phyloP scores from a whole-genome alignment of 2,329 filamentous ascomycete species.

The Phaeophleospora eucalypticola region DNA sequence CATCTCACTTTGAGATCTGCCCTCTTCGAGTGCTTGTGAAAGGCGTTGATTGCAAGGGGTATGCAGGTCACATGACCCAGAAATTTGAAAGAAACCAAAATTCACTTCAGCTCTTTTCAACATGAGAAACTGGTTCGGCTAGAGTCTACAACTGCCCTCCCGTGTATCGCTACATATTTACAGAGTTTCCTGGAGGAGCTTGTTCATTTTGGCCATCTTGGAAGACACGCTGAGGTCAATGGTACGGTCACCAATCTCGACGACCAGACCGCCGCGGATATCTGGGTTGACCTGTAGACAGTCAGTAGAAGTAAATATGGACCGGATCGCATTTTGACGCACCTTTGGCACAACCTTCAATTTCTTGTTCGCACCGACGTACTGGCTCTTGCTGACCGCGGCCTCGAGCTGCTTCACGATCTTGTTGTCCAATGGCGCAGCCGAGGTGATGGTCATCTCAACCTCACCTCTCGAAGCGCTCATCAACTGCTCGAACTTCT shows the following conservation, averaged over 20 bases:
- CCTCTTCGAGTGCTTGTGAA: no score
- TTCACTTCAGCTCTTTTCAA: not conserved
- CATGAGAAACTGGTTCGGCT: slow-evolving; percentile 2
- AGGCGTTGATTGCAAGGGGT: no score
- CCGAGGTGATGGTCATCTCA: slow-evolving; percentile 86
- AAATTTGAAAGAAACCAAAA: not conserved
- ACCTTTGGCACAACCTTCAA: slow-evolving; percentile 91
- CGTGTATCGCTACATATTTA: slow-evolving; percentile 56
- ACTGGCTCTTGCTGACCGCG: slow-evolving; percentile 83
- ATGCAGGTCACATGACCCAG: not conserved
- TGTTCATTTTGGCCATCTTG: slow-evolving; percentile 98
- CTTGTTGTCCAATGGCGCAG: slow-evolving; percentile 82
- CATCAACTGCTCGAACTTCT: slow-evolving; percentile 86
- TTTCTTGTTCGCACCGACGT: slow-evolving; percentile 89
- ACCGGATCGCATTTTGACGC: slow-evolving; percentile 34
- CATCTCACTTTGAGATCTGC: no score
- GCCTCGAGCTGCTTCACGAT: slow-evolving; percentile 80
- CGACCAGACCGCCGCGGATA: slow-evolving; percentile 86
- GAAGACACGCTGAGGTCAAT: slow-evolving; percentile 94
- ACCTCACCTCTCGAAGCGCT: slow-evolving; percentile 87
- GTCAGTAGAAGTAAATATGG: not conserved
- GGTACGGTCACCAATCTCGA: slow-evolving; percentile 95
- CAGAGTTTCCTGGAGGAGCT: slow-evolving; percentile 92
- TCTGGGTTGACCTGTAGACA: slow-evolving; percentile 78
- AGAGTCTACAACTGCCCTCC: slow-evolving; percentile 15